phyloP scores from a whole-genome alignment of 2,329 filamentous ascomycete species.

The Claviceps purpurea region DNA sequence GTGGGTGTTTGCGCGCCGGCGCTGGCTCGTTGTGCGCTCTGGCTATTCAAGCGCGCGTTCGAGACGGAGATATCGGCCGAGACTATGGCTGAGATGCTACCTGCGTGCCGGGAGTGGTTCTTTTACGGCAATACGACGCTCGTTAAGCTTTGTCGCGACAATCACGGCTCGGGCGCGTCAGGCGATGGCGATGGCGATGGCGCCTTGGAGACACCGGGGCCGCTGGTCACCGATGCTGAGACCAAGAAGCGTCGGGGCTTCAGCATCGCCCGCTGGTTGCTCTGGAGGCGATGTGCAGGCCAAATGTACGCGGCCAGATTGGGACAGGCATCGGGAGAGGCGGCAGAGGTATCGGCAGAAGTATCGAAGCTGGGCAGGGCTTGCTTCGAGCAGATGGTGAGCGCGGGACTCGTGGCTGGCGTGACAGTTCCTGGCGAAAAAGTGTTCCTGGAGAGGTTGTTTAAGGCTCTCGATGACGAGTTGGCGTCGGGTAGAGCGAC shows the following conservation, averaged over 20 bases:
- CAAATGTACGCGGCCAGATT: slow-evolving; percentile 1
- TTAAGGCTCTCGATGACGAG: slow-evolving; percentile 5
- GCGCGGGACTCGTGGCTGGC: slow-evolving; percentile 1
- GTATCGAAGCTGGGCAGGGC: slow-evolving; percentile 1
- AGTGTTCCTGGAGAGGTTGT: slow-evolving; percentile 2
- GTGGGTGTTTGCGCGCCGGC: slow-evolving; percentile 1
- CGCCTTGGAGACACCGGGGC: neutral
- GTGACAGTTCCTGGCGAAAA: slow-evolving; percentile 6
- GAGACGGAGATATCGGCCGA: neutral
- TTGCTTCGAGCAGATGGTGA: slow-evolving; percentile 6
- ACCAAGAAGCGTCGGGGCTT: neutral
- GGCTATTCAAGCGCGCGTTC: slow-evolving; percentile 3
- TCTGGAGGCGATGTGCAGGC: slow-evolving; percentile 5
- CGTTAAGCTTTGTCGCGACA: neutral
- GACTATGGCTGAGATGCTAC: slow-evolving; percentile 1
- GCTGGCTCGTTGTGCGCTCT: slow-evolving; percentile 4
- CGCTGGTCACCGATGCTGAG: neutral
- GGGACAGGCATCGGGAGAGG: neutral
- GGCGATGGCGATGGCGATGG: too few species aligned
- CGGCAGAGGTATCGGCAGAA: neutral
- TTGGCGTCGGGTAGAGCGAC: neutral
- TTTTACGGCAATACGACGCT: slow-evolving; percentile 1
- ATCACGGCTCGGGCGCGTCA: neutral
- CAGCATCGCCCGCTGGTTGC: slow-evolving; percentile 5
- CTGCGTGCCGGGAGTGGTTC: slow-evolving; percentile 5